Evolutionary conservation across 441 rosid species (phyloP).

Genomic region (Breynia disticha): DNA sequence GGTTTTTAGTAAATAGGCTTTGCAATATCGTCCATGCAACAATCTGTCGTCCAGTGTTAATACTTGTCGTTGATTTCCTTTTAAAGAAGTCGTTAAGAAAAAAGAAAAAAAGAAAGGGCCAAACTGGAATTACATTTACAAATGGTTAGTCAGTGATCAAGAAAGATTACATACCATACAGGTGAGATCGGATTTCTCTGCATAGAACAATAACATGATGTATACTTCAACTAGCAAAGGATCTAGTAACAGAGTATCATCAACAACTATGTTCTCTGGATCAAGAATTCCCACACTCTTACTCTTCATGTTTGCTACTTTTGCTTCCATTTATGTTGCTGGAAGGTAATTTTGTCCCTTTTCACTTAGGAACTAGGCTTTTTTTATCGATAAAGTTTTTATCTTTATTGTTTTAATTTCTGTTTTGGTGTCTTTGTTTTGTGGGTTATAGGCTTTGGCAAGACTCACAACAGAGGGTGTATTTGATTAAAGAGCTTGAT

Average conservation of each 20-base stretch:
- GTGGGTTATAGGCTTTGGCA: conserved; percentile 58
- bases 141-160: too few relatives aligned
- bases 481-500: conserved; percentile 79
- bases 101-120: too few relatives aligned
- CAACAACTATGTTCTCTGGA: conserved; percentile 6
- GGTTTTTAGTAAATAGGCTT: too few relatives aligned
- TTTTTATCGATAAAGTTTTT: background rate
- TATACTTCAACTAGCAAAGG: conserved; percentile 8
- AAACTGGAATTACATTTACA: too few relatives aligned
- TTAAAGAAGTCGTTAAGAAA: too few relatives aligned
- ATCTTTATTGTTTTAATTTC: background rate
- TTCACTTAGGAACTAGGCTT: background rate
- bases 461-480: conserved; percentile 80
- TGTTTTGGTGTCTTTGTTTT: conserved; percentile 1
- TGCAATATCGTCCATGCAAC: too few relatives aligned
- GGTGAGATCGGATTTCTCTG: too few relatives aligned
- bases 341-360: conserved; percentile 48
- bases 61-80: too few relatives aligned
- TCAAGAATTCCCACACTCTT: conserved; percentile 48
- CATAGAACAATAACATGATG: conserved; percentile 6
- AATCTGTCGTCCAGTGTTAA: too few relatives aligned
- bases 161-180: too few relatives aligned
- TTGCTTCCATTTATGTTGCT: conserved; percentile 79
- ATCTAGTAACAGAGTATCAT: conserved; percentile 9
- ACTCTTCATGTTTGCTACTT: conserved; percentile 63